Evolutionary conservation across 768 basidiomycete species (phyloP).

Genomic region (Dictyophora rubrovolvata): DNA sequence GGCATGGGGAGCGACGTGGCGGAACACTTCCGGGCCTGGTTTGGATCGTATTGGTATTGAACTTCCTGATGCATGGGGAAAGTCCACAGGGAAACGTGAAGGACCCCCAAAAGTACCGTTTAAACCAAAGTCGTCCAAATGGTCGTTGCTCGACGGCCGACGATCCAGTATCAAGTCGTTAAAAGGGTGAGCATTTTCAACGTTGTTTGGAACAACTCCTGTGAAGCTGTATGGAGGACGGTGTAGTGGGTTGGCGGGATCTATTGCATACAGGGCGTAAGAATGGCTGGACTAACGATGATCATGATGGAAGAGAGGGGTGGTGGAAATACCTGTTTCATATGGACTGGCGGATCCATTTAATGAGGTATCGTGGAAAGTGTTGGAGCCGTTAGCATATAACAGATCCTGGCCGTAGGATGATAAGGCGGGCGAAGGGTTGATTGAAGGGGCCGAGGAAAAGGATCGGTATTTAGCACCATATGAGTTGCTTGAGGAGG

Average conservation of each 20-base stretch:
- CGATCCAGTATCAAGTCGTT: conserved; percentile 52
- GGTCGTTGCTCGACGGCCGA: conserved; percentile 46
- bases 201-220: conserved; percentile 13
- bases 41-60: conserved; percentile 42
- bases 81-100: conserved; percentile 40
- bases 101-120: conserved; percentile 31
- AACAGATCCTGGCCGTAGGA: conserved; percentile 49
- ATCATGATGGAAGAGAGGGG: conserved; percentile 40
- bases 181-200: conserved; percentile 38
- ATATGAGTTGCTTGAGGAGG: conserved; percentile 24
- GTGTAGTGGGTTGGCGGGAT: conserved; percentile 49
- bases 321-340: conserved; percentile 55
- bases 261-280: conserved; percentile 64
- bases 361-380: conserved; percentile 53
- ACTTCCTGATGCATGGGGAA: conserved; percentile 29
- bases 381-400: conserved; percentile 40
- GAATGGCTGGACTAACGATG: too few relatives aligned
- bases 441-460: conserved; percentile 51
- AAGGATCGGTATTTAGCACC: conserved; percentile 56
- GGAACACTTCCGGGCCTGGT: conserved; percentile 47
- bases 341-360: conserved; percentile 38
- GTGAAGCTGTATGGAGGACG: conserved; percentile 41
- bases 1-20: conserved; percentile 61
- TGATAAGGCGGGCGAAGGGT: conserved; percentile 40
- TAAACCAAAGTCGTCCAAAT: conserved; percentile 54